Evolutionary conservation across 2,329 filamentous ascomycete genomes (phyloP), one percentile per base, ranked within the genome.

Genomic region (Verticillium isaacii): DNA sequence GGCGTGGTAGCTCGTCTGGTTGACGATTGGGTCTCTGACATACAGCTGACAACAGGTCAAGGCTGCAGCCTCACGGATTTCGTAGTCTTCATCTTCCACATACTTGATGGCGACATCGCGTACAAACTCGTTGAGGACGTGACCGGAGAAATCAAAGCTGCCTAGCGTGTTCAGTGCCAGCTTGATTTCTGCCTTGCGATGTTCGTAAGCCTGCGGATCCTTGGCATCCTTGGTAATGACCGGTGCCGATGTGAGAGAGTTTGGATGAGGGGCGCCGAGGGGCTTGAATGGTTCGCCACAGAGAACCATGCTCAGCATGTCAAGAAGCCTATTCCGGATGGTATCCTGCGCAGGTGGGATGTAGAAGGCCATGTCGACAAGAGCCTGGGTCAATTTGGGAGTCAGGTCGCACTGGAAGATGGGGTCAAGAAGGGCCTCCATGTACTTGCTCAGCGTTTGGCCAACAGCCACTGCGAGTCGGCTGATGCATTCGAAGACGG

Each of bases 321-420:
- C 93, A 14, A 99, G 84, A 29, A 99, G 80, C 68, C 95, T 89
- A 70, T 97, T 94, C 72, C 99, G 95, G 50, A 99, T 98, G 7
- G 88, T 93, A 2, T 90, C 85, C 72, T 96, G 95, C 62, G 97
- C 92, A 0, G 96, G 93, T 0, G 94, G 95, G 56, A 99, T 97
- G 72, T 99, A 98, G 72, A 98, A 96, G 32, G 95, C 95, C 91
- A 99, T 97, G 71, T 99, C 96, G 25, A 98, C 93, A 60, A 99
- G 81, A 2, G 96, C 96, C 73, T 98, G 93, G 0, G 94, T 97
- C 29, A 99, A 84, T 67, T 96, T 95, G 61, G 94, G 91, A 41
- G 93, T 97, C 59, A 99, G 82, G 57, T 96, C 95, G 72, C 95
- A 99, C 17, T 92, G 93, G 75, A 99, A 99, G 63, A 99, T 97